Evolutionary conservation across 495 filamentous ascomycete species (phyloP).

Genomic region (Podospora pseudoanserina): DNA sequence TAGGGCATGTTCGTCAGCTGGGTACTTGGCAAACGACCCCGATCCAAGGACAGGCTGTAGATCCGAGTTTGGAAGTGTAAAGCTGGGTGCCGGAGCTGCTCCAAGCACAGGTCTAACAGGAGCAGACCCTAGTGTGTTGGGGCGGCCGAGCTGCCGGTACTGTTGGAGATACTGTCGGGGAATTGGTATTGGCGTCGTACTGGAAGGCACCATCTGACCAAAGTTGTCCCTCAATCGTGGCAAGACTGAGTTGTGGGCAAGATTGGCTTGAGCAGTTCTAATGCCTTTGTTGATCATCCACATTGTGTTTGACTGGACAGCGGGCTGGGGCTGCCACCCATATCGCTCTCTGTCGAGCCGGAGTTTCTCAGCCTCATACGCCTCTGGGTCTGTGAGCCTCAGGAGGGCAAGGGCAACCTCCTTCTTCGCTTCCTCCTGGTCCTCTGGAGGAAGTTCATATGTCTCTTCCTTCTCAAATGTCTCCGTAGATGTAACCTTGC

Average conservation of each 20-base stretch:
- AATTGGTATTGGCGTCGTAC: background rate
- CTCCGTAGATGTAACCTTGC: slow-evolving; percentile 39
- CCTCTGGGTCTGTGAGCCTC: slow-evolving; percentile 26
- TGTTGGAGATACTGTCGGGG: background rate
- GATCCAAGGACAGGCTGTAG: background rate
- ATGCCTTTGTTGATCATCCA: background rate
- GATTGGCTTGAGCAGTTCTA: background rate
- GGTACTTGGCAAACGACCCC: background rate
- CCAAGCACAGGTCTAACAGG: background rate
- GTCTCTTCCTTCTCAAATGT: slow-evolving; percentile 46
- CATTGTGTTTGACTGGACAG: background rate
- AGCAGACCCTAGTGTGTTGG: background rate
- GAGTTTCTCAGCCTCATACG: slow-evolving; percentile 20
- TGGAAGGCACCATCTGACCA: background rate
- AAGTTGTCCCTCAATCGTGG: background rate
- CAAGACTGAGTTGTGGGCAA: background rate
- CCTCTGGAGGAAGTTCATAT: slow-evolving; percentile 37
- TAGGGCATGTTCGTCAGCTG: background rate
- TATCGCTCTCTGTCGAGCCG: background rate
- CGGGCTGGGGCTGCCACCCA: background rate
- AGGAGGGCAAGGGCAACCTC: slow-evolving; percentile 30
- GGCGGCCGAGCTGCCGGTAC: background rate
- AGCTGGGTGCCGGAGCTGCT: too few relatives aligned
- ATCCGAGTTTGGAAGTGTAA: background rate
- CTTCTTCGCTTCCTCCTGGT: slow-evolving; percentile 29